These are phyloP conservation scores for Solanum chilense DNA, from an alignment of 257 asterid species.

Conservation along the genomic window DNA sequence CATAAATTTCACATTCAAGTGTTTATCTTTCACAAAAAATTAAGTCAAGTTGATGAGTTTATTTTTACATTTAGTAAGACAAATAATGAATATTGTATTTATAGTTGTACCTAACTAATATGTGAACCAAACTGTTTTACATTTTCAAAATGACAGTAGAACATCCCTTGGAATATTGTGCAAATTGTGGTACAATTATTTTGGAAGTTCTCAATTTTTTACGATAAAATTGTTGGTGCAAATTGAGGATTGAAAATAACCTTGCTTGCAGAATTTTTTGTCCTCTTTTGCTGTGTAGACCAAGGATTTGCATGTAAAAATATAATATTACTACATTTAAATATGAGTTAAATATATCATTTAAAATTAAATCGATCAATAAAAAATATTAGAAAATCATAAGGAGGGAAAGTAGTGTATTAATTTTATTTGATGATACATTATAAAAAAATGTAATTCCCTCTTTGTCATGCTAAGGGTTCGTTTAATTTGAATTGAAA, in stretches of 20 bases:
- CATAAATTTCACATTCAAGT: neutral
- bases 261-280: neutral
- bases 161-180: neutral
- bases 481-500: too few species aligned
- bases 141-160: neutral
- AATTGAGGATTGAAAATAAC: neutral
- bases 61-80: neutral
- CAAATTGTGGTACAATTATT: neutral
- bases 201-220: neutral
- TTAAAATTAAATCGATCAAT: neutral
- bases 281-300: neutral
- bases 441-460: too few species aligned
- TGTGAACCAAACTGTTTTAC: neutral
- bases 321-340: neutral
- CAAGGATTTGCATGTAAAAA: neutral
- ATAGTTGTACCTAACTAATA: neutral
- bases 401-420: neutral
- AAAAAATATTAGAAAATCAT: too few species aligned
- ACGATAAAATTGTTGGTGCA: neutral
- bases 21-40: neutral
- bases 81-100: neutral
- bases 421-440: too few species aligned
- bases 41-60: neutral
- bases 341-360: neutral
- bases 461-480: too few species aligned